Percentiles rank a stretch among this genome's conserved stretches.
These are phyloP conservation scores for Talaromyces sp. DNA, from an alignment of 2,329 filamentous ascomycete species.

Conservation along the genomic window DNA sequence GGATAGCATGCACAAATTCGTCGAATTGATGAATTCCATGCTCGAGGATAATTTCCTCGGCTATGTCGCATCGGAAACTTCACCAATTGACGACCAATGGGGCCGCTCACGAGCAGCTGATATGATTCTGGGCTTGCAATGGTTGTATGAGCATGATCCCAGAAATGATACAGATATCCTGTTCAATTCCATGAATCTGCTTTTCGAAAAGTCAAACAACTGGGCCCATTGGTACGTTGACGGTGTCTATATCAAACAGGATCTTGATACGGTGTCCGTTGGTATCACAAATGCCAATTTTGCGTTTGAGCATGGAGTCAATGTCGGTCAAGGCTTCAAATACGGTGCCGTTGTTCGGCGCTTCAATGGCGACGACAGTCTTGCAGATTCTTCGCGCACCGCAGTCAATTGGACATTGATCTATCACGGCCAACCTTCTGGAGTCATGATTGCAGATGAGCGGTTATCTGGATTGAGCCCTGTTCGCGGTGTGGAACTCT, in stretches of 20 bases:
- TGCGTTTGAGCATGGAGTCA: constrained; percentile 45
- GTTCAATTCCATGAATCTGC: constrained; percentile 41
- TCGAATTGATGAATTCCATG: constrained; percentile 51
- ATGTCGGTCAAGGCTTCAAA: constrained; percentile 46
- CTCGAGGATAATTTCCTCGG: constrained; percentile 50
- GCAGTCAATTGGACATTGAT: constrained; percentile 46
- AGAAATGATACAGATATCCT: constrained; percentile 31
- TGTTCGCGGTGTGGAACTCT: constrained; percentile 45
- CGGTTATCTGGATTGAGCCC: constrained; percentile 43
- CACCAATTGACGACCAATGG: constrained; percentile 42
- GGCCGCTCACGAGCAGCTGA: constrained; percentile 39
- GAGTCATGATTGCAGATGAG: constrained; percentile 49
- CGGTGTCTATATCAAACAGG: constrained; percentile 33
- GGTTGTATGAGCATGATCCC: constrained; percentile 45
- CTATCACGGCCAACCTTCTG: constrained; percentile 47
- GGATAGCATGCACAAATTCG: constrained; percentile 47
- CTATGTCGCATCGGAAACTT: constrained; percentile 42
- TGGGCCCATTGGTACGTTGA: constrained; percentile 41
- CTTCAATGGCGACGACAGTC: constrained; percentile 41
- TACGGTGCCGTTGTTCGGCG: constrained; percentile 43
- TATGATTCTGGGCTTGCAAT: constrained; percentile 45
- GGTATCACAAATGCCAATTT: constrained; percentile 30
- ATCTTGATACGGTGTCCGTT: constrained; percentile 29
- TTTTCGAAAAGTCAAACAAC: constrained; percentile 37
- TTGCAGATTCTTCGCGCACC: constrained; percentile 37